Evolutionary conservation across 345 rosid genomes (phyloP).

Genomic region (Salix exigua): DNA sequence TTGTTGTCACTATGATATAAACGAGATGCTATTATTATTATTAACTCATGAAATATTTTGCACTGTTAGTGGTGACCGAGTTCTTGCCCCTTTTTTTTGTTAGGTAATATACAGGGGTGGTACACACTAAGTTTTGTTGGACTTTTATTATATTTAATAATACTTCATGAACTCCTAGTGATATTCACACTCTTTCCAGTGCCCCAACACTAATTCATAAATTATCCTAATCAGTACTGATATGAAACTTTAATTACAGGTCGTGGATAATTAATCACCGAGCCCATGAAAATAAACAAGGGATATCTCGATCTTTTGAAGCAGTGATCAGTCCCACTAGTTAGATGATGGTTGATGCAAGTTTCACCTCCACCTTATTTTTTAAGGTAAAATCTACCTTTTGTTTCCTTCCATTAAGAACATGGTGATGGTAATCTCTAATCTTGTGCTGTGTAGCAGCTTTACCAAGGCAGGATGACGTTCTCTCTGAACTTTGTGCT

Average conservation of each 20-base stretch:
- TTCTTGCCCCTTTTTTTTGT: not conserved
- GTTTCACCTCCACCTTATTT: too few species aligned
- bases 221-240: not conserved
- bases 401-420: too few species aligned
- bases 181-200: constrained; percentile 2
- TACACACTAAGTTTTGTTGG: constrained; percentile 36
- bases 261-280: constrained; percentile 3
- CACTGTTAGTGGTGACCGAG: constrained; percentile 26
- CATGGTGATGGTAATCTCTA: too few species aligned
- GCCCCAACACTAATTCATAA: not conserved
- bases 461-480: too few species aligned
- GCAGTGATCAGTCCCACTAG: not conserved
- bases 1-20: constrained; percentile 16
- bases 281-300: not conserved
- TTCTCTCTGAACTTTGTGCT: too few species aligned
- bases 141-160: constrained; percentile 10
- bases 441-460: too few species aligned
- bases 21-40: not conserved
- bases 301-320: not conserved
- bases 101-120: constrained; percentile 1
- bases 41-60: not conserved
- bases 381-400: too few species aligned
- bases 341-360: too few species aligned
- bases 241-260: not conserved
- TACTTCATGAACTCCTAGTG: not conserved